A percentile compares a stretch with the other conserved stretches of the same genome.
These are phyloP conservation scores for Myriosclerotinia curreyana DNA, from an alignment of 2,329 filamentous ascomycete species.

Conservation along the genomic window DNA sequence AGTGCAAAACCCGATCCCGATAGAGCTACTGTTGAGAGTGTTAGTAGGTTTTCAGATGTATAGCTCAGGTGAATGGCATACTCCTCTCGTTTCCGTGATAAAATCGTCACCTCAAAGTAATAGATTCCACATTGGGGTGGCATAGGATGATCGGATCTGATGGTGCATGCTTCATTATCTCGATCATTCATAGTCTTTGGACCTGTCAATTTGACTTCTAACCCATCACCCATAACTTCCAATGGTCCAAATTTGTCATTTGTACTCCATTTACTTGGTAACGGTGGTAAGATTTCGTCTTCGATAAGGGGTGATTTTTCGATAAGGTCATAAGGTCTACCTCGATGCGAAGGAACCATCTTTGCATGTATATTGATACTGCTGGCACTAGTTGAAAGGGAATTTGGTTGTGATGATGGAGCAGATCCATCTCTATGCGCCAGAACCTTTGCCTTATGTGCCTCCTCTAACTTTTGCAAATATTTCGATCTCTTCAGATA, in stretches of 20 bases:
- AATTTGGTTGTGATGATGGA: conserved; percentile 46
- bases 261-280: conserved; percentile 81
- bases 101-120: conserved; percentile 76
- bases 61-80: conserved; percentile 40
- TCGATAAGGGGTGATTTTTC: conserved; percentile 65
- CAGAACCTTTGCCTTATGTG: conserved; percentile 59
- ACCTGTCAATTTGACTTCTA: conserved; percentile 63
- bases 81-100: conserved; percentile 66
- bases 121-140: conserved; percentile 88
- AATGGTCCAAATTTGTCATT: conserved; percentile 70
- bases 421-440: conserved; percentile 45
- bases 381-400: conserved; percentile 55
- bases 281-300: conserved; percentile 61
- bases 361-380: conserved; percentile 53
- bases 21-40: conserved; percentile 49
- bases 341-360: conserved; percentile 64
- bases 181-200: conserved; percentile 48
- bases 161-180: conserved; percentile 73
- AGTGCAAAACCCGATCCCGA: conserved; percentile 61
- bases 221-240: conserved; percentile 70
- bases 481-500: conserved; percentile 79
- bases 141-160: conserved; percentile 83
- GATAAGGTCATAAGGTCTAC: conserved; percentile 79
- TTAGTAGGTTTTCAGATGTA: conserved; percentile 24
- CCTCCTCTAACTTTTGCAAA: conserved; percentile 70